Evolutionary conservation across 2,329 filamentous ascomycete species (phyloP).

Genomic region (Bimuria novae-zelandiae): DNA sequence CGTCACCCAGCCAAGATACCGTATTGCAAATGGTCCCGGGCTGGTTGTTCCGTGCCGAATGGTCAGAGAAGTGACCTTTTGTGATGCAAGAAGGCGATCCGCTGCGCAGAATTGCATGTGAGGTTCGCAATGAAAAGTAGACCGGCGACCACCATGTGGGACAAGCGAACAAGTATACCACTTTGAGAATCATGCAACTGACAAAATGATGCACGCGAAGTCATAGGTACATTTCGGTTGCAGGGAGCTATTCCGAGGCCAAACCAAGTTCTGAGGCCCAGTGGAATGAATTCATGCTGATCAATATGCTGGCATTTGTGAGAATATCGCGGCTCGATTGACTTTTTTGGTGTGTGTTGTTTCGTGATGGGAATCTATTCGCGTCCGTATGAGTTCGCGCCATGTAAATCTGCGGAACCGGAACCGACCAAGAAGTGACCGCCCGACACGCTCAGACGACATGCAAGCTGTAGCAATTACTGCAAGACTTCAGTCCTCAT

Average conservation of each 20-base stretch:
- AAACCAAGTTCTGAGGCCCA: not conserved
- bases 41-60: not conserved
- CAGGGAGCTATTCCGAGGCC: not conserved
- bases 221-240: not conserved
- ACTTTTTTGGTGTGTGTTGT: no score
- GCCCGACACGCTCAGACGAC: no score
- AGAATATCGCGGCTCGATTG: no score
- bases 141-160: no score
- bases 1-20: not conserved
- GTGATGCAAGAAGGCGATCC: not conserved
- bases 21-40: not conserved
- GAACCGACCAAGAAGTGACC: no score
- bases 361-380: no score
- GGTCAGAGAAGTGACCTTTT: not conserved
- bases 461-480: no score
- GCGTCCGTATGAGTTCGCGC: no score
- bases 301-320: not conserved
- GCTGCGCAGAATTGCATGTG: no score
- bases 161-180: no score
- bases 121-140: not conserved
- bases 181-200: not conserved
- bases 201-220: not conserved
- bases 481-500: no score
- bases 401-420: no score
- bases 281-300: not conserved